These are phyloP conservation scores for Clitocybe nebularis DNA, from an alignment of 1,284 basidiomycete species.

Conservation along the genomic window DNA sequence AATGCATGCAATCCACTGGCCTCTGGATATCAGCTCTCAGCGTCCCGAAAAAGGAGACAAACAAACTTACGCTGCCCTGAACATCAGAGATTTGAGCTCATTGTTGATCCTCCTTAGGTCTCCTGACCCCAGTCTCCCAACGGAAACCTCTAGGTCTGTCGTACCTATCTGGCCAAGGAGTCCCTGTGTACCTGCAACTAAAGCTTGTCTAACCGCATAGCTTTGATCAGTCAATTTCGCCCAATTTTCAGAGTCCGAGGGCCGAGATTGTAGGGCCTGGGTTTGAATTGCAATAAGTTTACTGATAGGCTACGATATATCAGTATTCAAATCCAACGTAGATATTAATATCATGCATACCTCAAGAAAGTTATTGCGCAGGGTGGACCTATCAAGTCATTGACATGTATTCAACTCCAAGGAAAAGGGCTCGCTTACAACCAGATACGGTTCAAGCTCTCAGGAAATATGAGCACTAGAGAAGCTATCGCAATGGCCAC, in stretches of 20 bases:
- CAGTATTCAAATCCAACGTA: too few species aligned
- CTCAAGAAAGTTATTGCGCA: slow-evolving; percentile 40
- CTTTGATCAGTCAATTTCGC: slow-evolving; percentile 26
- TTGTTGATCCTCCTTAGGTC: slow-evolving; percentile 45
- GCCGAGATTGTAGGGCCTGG: slow-evolving; percentile 27
- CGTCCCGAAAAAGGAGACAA: background rate
- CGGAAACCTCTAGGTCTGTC: slow-evolving; percentile 50
- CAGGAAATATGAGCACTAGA: slow-evolving; percentile 68
- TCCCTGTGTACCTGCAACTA: slow-evolving; percentile 26
- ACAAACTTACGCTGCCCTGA: slow-evolving; percentile 37
- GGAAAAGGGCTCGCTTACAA: slow-evolving; percentile 24
- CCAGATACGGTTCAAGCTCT: slow-evolving; percentile 60
- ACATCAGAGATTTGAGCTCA: slow-evolving; percentile 38
- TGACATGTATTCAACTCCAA: slow-evolving; percentile 18
- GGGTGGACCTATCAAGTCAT: slow-evolving; percentile 27
- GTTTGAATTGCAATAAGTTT: slow-evolving; percentile 30
- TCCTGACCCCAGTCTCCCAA: slow-evolving; percentile 49
- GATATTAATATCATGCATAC: slow-evolving; percentile 18
- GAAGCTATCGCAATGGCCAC: slow-evolving; percentile 55
- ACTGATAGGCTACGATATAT: slow-evolving; percentile 24
- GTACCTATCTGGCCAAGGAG: slow-evolving; percentile 40
- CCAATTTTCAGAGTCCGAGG: slow-evolving; percentile 29
- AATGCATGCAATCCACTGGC: slow-evolving; percentile 32
- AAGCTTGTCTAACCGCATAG: slow-evolving; percentile 18
- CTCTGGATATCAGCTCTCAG: background rate